Percentiles rank a stretch among this genome's conserved stretches.
Evolutionary conservation across 106 monocot species (phyloP).

Genomic region (Dioscorea dumetorum): DNA sequence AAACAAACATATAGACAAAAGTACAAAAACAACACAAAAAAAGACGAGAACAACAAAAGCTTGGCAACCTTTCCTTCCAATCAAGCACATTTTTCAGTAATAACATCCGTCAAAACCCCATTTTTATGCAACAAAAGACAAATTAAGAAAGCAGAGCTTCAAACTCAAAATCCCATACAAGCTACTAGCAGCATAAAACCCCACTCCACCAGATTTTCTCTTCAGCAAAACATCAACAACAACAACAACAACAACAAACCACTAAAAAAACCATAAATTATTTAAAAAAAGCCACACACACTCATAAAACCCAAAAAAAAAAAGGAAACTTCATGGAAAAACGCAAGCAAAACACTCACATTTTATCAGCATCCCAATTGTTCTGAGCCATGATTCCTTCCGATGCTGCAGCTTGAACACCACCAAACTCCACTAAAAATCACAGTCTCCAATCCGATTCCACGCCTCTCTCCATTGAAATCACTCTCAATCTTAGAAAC

Average conservation of each 20-base stretch:
- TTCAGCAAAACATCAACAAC: no score
- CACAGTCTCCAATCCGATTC: neutral
- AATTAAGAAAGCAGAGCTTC: neutral
- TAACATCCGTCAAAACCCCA: neutral
- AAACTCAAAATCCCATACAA: neutral
- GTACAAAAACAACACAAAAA: no score
- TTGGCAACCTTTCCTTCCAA: no score
- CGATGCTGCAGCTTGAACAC: no score
- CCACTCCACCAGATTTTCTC: no score
- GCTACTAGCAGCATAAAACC: neutral
- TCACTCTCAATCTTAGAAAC: neutral
- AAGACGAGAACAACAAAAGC: no score
- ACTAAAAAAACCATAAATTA: no score
- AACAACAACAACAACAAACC: no score
- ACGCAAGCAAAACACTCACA: conserved; percentile 25
- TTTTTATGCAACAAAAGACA: neutral
- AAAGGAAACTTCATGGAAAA: neutral
- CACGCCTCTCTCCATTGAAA: neutral
- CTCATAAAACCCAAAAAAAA: neutral
- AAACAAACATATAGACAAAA: no score
- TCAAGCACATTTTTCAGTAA: no score
- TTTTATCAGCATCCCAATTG: conserved; percentile 76
- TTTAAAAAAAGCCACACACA: neutral
- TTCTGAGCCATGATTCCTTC: conserved; percentile 47
- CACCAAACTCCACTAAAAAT: neutral